Conservation (phyloP, 352 stramenopile genomes). For the Phytophthora brassicae region DNA sequence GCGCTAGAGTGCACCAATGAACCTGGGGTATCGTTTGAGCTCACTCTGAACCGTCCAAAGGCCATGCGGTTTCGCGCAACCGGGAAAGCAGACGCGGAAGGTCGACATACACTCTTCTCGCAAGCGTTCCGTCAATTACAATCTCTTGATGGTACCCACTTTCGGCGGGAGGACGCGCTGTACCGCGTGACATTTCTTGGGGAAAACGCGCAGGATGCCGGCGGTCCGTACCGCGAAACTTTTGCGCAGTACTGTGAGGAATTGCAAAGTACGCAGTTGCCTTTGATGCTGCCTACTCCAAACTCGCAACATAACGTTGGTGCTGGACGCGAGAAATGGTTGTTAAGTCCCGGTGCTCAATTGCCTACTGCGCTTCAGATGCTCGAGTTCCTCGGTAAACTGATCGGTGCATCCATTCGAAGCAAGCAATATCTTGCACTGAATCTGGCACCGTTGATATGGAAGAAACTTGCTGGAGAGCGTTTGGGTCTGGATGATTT, state of each 20-base stretch:
- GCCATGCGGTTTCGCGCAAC: slow-evolving; percentile 76
- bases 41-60: slow-evolving; percentile 81
- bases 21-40: slow-evolving; percentile 46
- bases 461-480: slow-evolving; percentile 88
- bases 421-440: slow-evolving; percentile 90
- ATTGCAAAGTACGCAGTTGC: slow-evolving; percentile 72
- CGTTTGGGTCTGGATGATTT: slow-evolving; percentile 80
- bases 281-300: slow-evolving; percentile 86
- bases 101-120: slow-evolving; percentile 72
- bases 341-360: slow-evolving; percentile 82
- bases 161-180: slow-evolving; percentile 66
- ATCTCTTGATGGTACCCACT: slow-evolving; percentile 57
- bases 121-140: slow-evolving; percentile 87
- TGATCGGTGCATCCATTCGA: slow-evolving; percentile 88
- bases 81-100: slow-evolving; percentile 60
- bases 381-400: slow-evolving; percentile 92
- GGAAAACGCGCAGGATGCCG: slow-evolving; percentile 85
- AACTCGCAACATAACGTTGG: slow-evolving; percentile 91
- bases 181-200: slow-evolving; percentile 88
- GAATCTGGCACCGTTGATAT: slow-evolving; percentile 85
- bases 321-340: slow-evolving; percentile 85
- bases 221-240: slow-evolving; percentile 86
- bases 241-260: slow-evolving; percentile 85
- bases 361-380: slow-evolving; percentile 63
- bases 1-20: slow-evolving; percentile 58